phyloP scores from a whole-genome alignment of 2,329 filamentous ascomycete species.

The Leptographium procerum region DNA sequence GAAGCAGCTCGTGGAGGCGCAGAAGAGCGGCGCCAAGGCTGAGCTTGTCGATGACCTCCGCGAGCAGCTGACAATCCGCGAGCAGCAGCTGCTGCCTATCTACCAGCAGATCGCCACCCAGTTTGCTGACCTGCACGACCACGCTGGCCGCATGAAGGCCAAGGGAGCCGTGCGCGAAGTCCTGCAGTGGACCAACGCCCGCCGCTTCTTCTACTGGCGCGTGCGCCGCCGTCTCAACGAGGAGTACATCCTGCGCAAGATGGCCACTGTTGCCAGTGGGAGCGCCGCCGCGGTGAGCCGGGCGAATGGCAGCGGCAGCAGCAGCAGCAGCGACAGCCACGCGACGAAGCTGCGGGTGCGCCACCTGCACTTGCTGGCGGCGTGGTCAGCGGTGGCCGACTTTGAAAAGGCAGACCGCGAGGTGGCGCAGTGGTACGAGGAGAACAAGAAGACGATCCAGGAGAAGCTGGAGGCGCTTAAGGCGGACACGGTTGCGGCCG shows the following conservation, averaged over 20 bases:
- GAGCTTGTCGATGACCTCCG: slow-evolving; percentile 73
- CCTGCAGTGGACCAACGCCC: slow-evolving; percentile 76
- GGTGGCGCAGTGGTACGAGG: slow-evolving; percentile 92
- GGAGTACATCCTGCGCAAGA: slow-evolving; percentile 90
- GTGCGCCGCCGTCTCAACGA: slow-evolving; percentile 92
- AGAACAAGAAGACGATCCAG: slow-evolving; percentile 73
- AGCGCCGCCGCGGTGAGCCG: slow-evolving; percentile 15
- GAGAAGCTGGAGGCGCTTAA: slow-evolving; percentile 79
- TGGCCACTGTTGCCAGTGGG: slow-evolving; percentile 38
- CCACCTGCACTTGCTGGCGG: slow-evolving; percentile 65
- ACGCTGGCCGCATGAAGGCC: slow-evolving; percentile 93
- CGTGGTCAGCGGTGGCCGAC: slow-evolving; percentile 69
- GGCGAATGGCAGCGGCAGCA: slow-evolving; percentile 18
- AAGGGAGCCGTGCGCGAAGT: slow-evolving; percentile 84
- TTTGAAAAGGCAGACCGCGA: slow-evolving; percentile 71
- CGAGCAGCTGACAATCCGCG: slow-evolving; percentile 70
- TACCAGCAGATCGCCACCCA: slow-evolving; percentile 94
- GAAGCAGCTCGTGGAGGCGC: slow-evolving; percentile 50
- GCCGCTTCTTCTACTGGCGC: slow-evolving; percentile 99
- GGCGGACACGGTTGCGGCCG: slow-evolving; percentile 45
- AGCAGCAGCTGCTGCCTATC: slow-evolving; percentile 81
- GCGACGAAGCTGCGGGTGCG: slow-evolving; percentile 44
- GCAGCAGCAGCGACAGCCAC: slow-evolving; percentile 20
- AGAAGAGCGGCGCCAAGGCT: slow-evolving; percentile 53
- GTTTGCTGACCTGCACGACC: slow-evolving; percentile 95